Base-by-base conservation (phyloP, 2,329 filamentous ascomycete species). In the Annulohypoxylon truncatum region DNA sequence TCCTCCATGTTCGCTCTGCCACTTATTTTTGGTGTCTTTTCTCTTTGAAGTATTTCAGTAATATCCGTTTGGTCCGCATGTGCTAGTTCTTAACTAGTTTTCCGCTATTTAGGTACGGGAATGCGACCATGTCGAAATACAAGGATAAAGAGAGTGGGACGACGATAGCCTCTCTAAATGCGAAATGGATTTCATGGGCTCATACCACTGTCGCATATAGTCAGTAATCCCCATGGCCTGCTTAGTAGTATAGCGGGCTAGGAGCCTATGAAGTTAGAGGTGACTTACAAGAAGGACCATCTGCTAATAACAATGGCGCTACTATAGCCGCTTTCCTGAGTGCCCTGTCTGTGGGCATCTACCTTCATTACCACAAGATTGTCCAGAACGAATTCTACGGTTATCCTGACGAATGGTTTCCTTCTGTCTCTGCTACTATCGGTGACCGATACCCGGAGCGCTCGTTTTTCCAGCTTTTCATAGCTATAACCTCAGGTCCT, bases 321-420 rank as follows among this genome's bases (percentile, higher is more conserved):
- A 9, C 12, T 12, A 18, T 72, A 93, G 91, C 87, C 75, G 94
- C 95, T 61, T 98, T 98, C 77, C 70, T 97, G 69, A 93, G 93
- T 77, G 95, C 95, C 64, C 84, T 98, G 71, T 78, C 95, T 60
- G 89, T 97, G 67, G 95, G 95, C 71, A 83, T 90, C 60, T 86
- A 84, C 59, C 86, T 99, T 51, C 96, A 99, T 81, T 98, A 96
- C 82, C 88, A 92, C 77, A 99, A 99, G 83, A 99, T 99, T 73
- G 96, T 99, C 60, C 85, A 97, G 80, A 99, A 99, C 81, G 94
- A 99, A 80, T 92, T 94, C 82, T 97, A 94, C 79, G 93, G 93
- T 73, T 97, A 96, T 77, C 94, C 94, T 1, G 85, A 97, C 72
- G 94, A 97, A 84, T 97, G 94, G 94, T 97, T 97, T 76, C 94